Evolutionary conservation across 2,329 filamentous ascomycete species (phyloP).

Genomic region (Penicillium brevicompactum): DNA sequence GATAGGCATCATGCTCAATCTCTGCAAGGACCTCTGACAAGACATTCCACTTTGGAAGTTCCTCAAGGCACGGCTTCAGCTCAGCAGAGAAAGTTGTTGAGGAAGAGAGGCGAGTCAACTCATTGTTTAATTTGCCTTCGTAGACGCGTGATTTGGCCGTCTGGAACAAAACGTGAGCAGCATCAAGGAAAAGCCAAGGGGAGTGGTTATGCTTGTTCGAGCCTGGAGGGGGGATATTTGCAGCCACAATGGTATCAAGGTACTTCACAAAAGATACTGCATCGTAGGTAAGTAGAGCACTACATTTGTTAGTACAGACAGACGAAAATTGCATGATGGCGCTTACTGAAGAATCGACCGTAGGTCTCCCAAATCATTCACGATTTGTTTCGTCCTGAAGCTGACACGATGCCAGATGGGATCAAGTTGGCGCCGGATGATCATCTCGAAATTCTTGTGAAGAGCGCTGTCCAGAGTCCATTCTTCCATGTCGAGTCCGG

Average conservation of each 20-base stretch:
- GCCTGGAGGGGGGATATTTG: constrained; percentile 83
- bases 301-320: constrained; percentile 26
- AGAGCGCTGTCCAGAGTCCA: constrained; percentile 95
- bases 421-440: constrained; percentile 85
- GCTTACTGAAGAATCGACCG: constrained; percentile 75
- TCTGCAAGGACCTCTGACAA: constrained; percentile 90
- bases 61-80: constrained; percentile 80
- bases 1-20: constrained; percentile 86
- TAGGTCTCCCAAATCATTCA: constrained; percentile 81
- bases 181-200: constrained; percentile 94
- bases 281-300: constrained; percentile 78
- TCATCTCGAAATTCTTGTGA: constrained; percentile 87
- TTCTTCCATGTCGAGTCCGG: constrained; percentile 90
- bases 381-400: constrained; percentile 93
- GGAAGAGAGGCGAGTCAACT: constrained; percentile 48
- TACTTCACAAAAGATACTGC: constrained; percentile 90
- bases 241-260: constrained; percentile 89
- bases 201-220: constrained; percentile 87
- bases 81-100: constrained; percentile 59
- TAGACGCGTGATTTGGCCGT: constrained; percentile 88
- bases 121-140: constrained; percentile 67
- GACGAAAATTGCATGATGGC: neutral
- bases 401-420: constrained; percentile 97
- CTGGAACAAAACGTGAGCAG: constrained; percentile 90
- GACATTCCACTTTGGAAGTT: constrained; percentile 90